phyloP scores from a whole-genome alignment of 495 filamentous ascomycete species.

The Amphirosellinia nigrospora region DNA sequence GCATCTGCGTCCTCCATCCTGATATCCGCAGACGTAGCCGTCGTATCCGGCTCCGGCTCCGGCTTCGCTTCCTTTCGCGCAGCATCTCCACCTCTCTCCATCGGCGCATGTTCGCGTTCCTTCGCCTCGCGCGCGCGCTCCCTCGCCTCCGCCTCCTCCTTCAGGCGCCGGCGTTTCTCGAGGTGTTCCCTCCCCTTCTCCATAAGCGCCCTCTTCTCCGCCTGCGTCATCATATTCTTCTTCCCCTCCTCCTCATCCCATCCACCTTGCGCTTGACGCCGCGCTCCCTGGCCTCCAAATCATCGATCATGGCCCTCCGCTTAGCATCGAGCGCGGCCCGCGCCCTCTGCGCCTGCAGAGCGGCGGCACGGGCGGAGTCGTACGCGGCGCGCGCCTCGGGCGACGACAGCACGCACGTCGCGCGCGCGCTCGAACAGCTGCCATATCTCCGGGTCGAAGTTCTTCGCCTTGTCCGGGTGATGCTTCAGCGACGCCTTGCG shows the following conservation, averaged over 20 bases:
- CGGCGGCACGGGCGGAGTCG: slow-evolving; percentile 48
- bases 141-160: slow-evolving; percentile 49
- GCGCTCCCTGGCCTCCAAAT: slow-evolving; percentile 43
- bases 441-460: slow-evolving; percentile 54
- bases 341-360: slow-evolving; percentile 42
- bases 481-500: slow-evolving; percentile 52
- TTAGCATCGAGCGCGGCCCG: slow-evolving; percentile 39
- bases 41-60: not conserved
- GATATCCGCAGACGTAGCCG: slow-evolving; percentile 22
- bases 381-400: slow-evolving; percentile 49
- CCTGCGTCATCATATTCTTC: slow-evolving; percentile 40
- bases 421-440: slow-evolving; percentile 54
- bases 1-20: not conserved
- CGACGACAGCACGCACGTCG: slow-evolving; percentile 50
- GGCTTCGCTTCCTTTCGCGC: not conserved
- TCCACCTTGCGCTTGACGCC: slow-evolving; percentile 37
- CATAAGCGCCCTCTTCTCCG: slow-evolving; percentile 37
- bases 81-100: slow-evolving; percentile 1
- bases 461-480: slow-evolving; percentile 58
- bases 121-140: slow-evolving; percentile 34
- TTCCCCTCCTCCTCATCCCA: slow-evolving; percentile 25
- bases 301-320: slow-evolving; percentile 41
- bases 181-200: slow-evolving; percentile 47
- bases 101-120: slow-evolving; percentile 12
- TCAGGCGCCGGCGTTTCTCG: slow-evolving; percentile 44